Conservation (phyloP, 2,329 filamentous ascomycete genomes). For the Zymoseptoria crescenta region DNA sequence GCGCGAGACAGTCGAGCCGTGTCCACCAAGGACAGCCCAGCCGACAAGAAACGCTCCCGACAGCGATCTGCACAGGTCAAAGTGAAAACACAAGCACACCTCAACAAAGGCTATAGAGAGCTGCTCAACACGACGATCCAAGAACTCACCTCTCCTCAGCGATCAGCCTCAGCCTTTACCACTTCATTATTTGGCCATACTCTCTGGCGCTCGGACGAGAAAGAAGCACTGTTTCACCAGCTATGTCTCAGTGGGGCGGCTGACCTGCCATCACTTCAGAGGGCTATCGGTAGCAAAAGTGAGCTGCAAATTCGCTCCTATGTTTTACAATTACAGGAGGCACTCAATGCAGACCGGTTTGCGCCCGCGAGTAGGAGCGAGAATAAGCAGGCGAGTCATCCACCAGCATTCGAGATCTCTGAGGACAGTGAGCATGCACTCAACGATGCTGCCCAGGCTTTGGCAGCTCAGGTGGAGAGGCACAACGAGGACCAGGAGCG, state of each 20-base stretch:
- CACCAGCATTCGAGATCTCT: conserved; percentile 66
- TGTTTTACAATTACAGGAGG: conserved; percentile 53
- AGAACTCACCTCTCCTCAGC: conserved; percentile 28
- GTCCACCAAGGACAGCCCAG: conserved; percentile 4
- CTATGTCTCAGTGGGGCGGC: conserved; percentile 57
- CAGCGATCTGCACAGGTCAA: conserved; percentile 7
- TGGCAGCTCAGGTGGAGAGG: conserved; percentile 57
- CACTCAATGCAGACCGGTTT: conserved; percentile 33
- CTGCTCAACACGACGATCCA: conserved; percentile 51
- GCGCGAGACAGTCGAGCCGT: background rate
- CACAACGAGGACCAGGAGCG: conserved; percentile 55
- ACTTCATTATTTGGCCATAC: conserved; percentile 60
- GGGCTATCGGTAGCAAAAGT: conserved; percentile 61
- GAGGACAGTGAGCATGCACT: conserved; percentile 56
- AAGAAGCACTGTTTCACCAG: conserved; percentile 59
- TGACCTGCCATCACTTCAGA: conserved; percentile 55
- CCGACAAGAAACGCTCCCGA: conserved; percentile 2
- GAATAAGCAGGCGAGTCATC: conserved; percentile 50
- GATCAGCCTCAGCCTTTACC: conserved; percentile 7
- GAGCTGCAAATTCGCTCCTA: conserved; percentile 66
- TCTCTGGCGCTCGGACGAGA: conserved; percentile 64
- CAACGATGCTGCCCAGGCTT: conserved; percentile 58
- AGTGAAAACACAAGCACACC: conserved; percentile 1
- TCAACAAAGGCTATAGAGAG: conserved; percentile 34
- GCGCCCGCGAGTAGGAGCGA: conserved; percentile 27